Evolutionary conservation across 352 stramenopile species (phyloP), one percentile per base, ranked within the genome.

Genomic region (Pythium volutum): DNA sequence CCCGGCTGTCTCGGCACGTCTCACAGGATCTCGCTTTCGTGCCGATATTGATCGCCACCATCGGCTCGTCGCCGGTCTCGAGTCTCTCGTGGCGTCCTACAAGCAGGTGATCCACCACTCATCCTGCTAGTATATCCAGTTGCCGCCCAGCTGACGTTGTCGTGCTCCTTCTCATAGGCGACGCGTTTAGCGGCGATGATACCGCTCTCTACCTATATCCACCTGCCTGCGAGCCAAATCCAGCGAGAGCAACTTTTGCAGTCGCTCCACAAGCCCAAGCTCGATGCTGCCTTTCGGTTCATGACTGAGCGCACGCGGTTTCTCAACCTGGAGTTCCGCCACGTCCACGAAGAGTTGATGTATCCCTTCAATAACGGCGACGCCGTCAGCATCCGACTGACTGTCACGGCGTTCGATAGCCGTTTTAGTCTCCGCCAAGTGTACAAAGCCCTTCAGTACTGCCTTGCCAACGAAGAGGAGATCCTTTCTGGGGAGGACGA

Each of bases 291-390:
- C 16, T 49, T n/a, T 18, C 52, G n/a, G 15, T 59, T 59, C 18
- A 59, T 59, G 52, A 27, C n/a, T 9, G 52, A 59, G 26, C 52
- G 52, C 23, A 59, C 52, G 16, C 34, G 39, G 9, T 59, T 59
- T 25, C 33, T 59, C 3, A 16, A 59, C n/a, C 39, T 38, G 4
- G 16, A 48, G 11, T 14, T 49, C n/a, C n/a, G 25, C 9, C n/a
- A 50, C 38, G 29, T 27, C 1, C 38, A 41, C 18, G 52, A 59
- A 47, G 52, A 48, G 27, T 23, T 43, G 11, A 9, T 48, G 20
- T 16, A 59, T 9, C 36, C 12, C 2, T 18, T 11, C 4, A 38
- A 34, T 22, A 15, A n/a, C n/a, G n/a, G 38, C 3, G 52, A 59
- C 52, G 8, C 27, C 10, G n/a, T 49, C 36, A 43, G 22, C 38